Conservation (phyloP, 495 filamentous ascomycete species). For the Cenococcum geophilum region DNA sequence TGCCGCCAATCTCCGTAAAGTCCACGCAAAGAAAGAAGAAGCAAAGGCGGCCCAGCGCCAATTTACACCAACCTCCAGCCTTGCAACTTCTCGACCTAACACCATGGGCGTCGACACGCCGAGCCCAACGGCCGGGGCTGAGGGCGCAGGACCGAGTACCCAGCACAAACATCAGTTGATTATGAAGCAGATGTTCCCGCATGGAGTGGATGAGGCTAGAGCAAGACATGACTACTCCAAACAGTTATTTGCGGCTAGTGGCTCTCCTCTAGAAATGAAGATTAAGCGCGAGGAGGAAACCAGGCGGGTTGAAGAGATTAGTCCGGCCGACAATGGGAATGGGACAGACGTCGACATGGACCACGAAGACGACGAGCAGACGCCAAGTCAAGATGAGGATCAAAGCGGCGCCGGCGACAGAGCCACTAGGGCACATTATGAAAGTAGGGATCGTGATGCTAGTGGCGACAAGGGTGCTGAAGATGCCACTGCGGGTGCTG, state of each 20-base stretch:
- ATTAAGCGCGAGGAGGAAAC: neutral
- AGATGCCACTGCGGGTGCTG: neutral
- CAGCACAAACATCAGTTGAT: slow-evolving; percentile 8
- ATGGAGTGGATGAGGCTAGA: slow-evolving; percentile 6
- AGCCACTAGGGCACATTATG: too few species aligned
- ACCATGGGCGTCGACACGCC: slow-evolving; percentile 5
- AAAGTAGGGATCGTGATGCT: neutral
- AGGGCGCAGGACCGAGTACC: neutral
- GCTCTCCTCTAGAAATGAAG: neutral
- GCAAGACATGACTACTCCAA: neutral
- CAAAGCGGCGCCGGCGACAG: too few species aligned
- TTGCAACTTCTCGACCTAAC: neutral
- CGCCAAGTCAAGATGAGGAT: neutral
- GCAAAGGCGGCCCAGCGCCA: slow-evolving; percentile 8
- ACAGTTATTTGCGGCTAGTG: neutral
- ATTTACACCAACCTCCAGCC: slow-evolving; percentile 19
- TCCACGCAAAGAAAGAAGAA: slow-evolving; percentile 40
- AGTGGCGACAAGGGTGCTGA: neutral
- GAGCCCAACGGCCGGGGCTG: slow-evolving; percentile 13
- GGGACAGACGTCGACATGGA: neutral
- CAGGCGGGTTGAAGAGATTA: neutral
- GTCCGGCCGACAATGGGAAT: neutral
- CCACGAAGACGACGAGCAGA: neutral
- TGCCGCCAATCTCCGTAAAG: slow-evolving; percentile 40
- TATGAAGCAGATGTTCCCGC: slow-evolving; percentile 12